phyloP scores from a whole-genome alignment of 768 basidiomycete genomes.

The Paxillus ammoniavirescens region DNA sequence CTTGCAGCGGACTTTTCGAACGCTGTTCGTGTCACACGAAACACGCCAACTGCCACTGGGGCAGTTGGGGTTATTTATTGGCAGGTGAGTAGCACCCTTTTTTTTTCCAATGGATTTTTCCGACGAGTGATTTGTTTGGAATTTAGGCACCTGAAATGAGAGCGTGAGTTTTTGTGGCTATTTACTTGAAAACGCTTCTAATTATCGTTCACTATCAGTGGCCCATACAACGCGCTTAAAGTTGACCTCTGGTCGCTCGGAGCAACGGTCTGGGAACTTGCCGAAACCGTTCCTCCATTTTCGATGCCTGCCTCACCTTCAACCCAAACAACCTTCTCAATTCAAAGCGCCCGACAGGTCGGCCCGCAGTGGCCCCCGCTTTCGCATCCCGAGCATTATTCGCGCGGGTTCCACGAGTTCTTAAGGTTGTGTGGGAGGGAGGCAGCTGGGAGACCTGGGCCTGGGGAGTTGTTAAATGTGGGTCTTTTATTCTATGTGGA shows the following conservation, averaged over 20 bases:
- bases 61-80: constrained; percentile 74
- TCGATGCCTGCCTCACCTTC: constrained; percentile 36
- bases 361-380: constrained; percentile 67
- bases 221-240: constrained; percentile 69
- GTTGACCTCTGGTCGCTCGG: constrained; percentile 83
- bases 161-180: constrained; percentile 42
- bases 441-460: constrained; percentile 50
- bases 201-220: constrained; percentile 36
- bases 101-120: neutral
- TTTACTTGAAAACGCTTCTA: neutral
- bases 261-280: constrained; percentile 82
- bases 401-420: constrained; percentile 73
- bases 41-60: constrained; percentile 52
- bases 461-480: constrained; percentile 60
- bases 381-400: constrained; percentile 55
- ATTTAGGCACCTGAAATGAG: constrained; percentile 73
- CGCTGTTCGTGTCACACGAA: constrained; percentile 58
- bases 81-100: constrained; percentile 50
- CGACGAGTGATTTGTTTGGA: neutral
- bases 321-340: constrained; percentile 19
- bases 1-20: constrained; percentile 75
- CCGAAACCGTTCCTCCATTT: constrained; percentile 74
- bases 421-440: constrained; percentile 65
- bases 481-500: constrained; percentile 18
- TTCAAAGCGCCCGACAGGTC: constrained; percentile 44